Evolutionary conservation across 768 basidiomycete species (phyloP), one percentile per base, ranked within the genome.

Genomic region (Phylloporus sp.): DNA sequence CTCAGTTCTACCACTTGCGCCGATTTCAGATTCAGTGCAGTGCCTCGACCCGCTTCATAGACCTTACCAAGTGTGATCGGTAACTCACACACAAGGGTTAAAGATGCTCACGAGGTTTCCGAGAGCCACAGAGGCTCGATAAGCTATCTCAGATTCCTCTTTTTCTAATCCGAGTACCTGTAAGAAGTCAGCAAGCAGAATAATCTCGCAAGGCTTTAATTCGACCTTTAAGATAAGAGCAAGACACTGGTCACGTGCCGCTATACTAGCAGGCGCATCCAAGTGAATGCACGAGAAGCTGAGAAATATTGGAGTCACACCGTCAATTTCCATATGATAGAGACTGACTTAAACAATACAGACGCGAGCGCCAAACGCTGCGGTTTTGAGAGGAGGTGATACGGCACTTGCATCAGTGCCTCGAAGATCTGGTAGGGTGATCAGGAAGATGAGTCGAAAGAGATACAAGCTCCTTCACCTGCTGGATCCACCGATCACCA

Each of bases 321-420:
- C 18, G 17, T 32, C 9, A 14, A 48, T 28, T 38, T 39, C 17
- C 11, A 22, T 28, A 26, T 29, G 17, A 47, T 27, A 11, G 15
- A 26, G 15, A 74, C 86, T 57, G 55, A 98, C 95, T 98, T 98
- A 69, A 97, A 83, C 26, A 89, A 66, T 28, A 93, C 69, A 0
- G 93, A 94, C 5, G 87, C 82, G 38, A 93, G 60, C 1, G 90
- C 86, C 4, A 90, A 73, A 24, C 88, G 79, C 39, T 86, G 86
- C 4, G 73, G 69, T 65, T 89, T 93, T 31, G 76, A 78, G 56
- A 90, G 67, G 4, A 70, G 66, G 17, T 69, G 62, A 47, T 81
- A 83, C 1, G 79, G 72, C 6, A 69, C 75, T 34, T 77, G 70
- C 22, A 63, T 58, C 42, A 91, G 56, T 23, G 70, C 67, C 38